Evolutionary conservation across 495 filamentous ascomycete species (phyloP).

Genomic region (Penicillium diatomitis): DNA sequence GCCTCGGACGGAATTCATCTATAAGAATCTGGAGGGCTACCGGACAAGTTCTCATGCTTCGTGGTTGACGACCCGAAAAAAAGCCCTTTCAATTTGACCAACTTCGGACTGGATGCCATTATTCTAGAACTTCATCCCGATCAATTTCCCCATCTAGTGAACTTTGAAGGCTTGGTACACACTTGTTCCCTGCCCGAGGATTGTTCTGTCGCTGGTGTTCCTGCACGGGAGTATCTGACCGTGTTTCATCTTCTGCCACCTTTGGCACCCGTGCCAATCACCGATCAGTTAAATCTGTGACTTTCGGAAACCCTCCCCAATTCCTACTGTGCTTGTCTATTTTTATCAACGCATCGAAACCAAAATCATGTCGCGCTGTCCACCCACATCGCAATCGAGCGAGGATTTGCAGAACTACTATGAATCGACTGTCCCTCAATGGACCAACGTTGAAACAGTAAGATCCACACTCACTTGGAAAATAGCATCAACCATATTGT

Average conservation of each 20-base stretch:
- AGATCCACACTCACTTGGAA: conserved; percentile 1
- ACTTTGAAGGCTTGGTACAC: background rate
- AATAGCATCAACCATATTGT: too few relatives aligned
- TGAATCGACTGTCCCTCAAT: conserved; percentile 18
- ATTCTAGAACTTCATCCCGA: background rate
- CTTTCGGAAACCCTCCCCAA: background rate
- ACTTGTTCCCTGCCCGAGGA: background rate
- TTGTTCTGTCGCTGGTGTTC: background rate
- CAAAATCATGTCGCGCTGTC: conserved; percentile 20
- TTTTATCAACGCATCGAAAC: conserved; percentile 1
- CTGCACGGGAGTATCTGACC: conserved; percentile 7
- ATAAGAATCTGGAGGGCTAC: conserved; percentile 3
- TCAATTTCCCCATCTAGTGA: too few relatives aligned
- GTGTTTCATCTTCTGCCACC: conserved; percentile 24
- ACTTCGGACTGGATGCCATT: background rate
- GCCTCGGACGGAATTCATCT: conserved; percentile 8
- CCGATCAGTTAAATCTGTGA: background rate
- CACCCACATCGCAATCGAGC: conserved; percentile 11
- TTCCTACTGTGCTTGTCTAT: background rate
- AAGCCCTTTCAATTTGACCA: background rate
- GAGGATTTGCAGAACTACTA: conserved; percentile 27
- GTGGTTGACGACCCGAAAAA: background rate
- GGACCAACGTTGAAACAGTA: conserved; percentile 29
- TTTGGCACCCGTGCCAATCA: conserved; percentile 12
- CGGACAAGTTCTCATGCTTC: background rate